Evolutionary conservation across 192 early-diverging fungal genomes (phyloP).

Genomic region (Obelidium mucronatum): DNA sequence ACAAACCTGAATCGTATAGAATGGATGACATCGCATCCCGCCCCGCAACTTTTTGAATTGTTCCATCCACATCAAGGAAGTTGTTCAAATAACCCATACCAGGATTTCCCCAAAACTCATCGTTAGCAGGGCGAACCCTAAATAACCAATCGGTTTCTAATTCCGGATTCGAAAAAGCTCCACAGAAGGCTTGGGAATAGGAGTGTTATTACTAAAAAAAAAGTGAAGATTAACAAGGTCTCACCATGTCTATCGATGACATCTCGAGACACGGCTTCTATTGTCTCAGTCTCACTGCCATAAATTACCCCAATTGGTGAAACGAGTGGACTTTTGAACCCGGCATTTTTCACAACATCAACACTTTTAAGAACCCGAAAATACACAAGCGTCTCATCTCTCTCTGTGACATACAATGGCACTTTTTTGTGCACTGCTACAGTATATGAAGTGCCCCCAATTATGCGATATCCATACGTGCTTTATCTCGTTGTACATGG

Average conservation of each 20-base stretch:
- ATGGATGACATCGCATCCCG: no score
- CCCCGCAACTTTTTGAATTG: no score
- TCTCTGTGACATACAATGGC: not conserved
- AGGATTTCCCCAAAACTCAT: no score
- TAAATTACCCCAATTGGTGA: not conserved
- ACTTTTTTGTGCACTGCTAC: not conserved
- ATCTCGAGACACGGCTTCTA: not conserved
- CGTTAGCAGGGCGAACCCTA: no score
- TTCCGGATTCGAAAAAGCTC: not conserved
- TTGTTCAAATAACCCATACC: no score
- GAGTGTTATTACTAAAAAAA: no score
- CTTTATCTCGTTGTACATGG: not conserved
- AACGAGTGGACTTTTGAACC: not conserved
- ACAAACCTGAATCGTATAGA: no score
- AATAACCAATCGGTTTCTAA: not conserved
- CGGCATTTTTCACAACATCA: not conserved
- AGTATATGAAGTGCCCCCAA: not conserved
- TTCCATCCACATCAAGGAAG: no score
- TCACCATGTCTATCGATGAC: not conserved
- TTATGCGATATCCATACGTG: slow-evolving; percentile 4
- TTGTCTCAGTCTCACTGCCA: not conserved
- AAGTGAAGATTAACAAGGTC: no score
- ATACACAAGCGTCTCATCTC: not conserved
- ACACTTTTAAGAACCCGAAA: not conserved
- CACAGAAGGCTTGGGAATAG: not conserved